Base-by-base conservation (phyloP, 2,329 filamentous ascomycete species). In the Trichoderma breve region DNA sequence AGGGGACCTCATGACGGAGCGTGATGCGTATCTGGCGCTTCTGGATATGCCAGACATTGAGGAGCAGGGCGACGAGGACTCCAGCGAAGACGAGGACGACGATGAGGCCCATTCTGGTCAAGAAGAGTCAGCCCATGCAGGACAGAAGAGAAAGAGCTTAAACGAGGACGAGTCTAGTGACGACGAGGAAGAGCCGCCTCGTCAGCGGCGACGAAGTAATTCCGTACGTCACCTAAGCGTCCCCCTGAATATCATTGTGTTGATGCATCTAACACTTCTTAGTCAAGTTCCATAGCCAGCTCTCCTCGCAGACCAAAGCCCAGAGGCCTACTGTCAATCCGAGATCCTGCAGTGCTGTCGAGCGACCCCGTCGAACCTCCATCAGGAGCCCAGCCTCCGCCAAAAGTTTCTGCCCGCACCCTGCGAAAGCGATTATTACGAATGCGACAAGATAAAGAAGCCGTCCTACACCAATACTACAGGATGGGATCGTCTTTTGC, bases 31-130 rank as follows among this genome's bases (percentile, higher is more conserved):
- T 78, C 88, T 93, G 74, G 91, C 92, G n/a, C 84, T 98, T 66
- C 86, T 93, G 60, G 92, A 94, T 74, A 98, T 99, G 94, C 95
- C 95, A 1, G 93, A 97, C 61, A 83, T 97, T 62, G 93, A 93
- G 51, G 93, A 96, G 36, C 92, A 95, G 28, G 88, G 91, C 32
- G 90, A 89, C 12, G 88, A 91, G 30, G 86, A 5, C 51, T 85
- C 86, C 26, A 88, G 85, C 51, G 88, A 88, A 4, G 87, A 87
- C 34, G 60, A 63, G 24, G 28, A 70, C 30, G 88, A 86, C 15
- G 87, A 89, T 4, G 84, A 85, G 9, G 83, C 85, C 9, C 72
- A 74, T 64, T 76, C 79, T 47, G 55, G 70, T 12, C 82, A 84
- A 34, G 83, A 84, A 36, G 83, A 84, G 34, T 68, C 79, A 21